A percentile compares a stretch with the other conserved stretches of the same genome.
Conservation (phyloP, 169 alveolate genomes). For the Perkinsus chesapeaki region DNA sequence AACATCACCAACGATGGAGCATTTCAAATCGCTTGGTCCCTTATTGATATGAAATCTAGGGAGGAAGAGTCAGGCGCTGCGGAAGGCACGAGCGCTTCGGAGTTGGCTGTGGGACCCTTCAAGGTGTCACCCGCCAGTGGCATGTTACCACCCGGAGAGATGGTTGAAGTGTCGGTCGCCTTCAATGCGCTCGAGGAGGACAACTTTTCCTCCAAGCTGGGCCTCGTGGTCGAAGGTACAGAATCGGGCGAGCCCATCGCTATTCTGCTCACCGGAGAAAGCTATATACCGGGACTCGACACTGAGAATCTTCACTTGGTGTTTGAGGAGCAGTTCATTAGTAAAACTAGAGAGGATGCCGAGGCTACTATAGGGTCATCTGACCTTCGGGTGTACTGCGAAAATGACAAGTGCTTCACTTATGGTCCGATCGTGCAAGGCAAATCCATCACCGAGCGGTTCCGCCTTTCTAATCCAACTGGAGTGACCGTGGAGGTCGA, state of each 20-base stretch:
- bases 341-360: slow-evolving; percentile 63
- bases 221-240: slow-evolving; percentile 18
- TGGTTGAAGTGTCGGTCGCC: slow-evolving; percentile 10
- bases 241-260: background rate
- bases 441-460: slow-evolving; percentile 46
- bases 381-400: slow-evolving; percentile 62
- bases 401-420: slow-evolving; percentile 78
- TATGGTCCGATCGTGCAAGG: slow-evolving; percentile 83
- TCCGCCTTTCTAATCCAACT: slow-evolving; percentile 73
- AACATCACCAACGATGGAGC: slow-evolving; percentile 86
- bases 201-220: slow-evolving; percentile 10
- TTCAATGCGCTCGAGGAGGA: slow-evolving; percentile 25
- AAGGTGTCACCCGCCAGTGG: slow-evolving; percentile 27
- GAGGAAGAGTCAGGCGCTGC: slow-evolving; percentile 4
- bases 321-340: slow-evolving; percentile 85
- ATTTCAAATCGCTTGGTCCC: slow-evolving; percentile 72
- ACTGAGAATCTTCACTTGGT: slow-evolving; percentile 74
- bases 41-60: slow-evolving; percentile 51
- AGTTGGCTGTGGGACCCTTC: slow-evolving; percentile 23
- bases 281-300: slow-evolving; percentile 85
- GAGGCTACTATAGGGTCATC: slow-evolving; percentile 30
- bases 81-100: background rate
- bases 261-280: slow-evolving; percentile 71
- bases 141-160: slow-evolving; percentile 18
- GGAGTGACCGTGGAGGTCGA: slow-evolving; percentile 60